These are phyloP conservation scores for Xanthoceras sorbifolium DNA, from an alignment of 345 rosid species.

Conservation along the genomic window DNA sequence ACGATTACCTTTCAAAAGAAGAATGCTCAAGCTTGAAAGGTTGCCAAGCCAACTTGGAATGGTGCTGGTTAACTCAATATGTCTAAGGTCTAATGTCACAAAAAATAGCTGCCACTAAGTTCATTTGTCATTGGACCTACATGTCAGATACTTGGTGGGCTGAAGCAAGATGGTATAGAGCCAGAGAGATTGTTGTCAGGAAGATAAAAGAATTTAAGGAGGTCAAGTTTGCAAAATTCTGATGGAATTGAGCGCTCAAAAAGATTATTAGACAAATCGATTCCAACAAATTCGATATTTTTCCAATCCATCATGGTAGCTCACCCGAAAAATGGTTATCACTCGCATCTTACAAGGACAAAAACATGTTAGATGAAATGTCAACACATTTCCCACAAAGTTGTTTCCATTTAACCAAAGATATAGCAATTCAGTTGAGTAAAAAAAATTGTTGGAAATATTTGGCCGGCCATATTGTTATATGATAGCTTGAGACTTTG, in stretches of 20 bases:
- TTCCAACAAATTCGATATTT: neutral
- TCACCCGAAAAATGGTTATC: slow-evolving; percentile 10
- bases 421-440: neutral
- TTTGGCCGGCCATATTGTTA: neutral
- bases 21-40: neutral
- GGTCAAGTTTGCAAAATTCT: neutral
- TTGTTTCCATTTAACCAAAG: neutral
- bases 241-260: slow-evolving; percentile 5
- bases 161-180: neutral
- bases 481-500: neutral
- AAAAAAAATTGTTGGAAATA: neutral
- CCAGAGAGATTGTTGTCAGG: neutral
- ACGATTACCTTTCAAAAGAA: neutral
- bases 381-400: slow-evolving; percentile 6
- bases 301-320: slow-evolving; percentile 10
- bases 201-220: neutral
- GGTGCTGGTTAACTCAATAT: neutral
- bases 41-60: slow-evolving; percentile 3
- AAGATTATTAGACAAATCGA: slow-evolving; percentile 17
- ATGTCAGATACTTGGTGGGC: neutral
- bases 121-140: neutral
- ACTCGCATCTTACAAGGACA: neutral
- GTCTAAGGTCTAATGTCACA: neutral
- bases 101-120: neutral
- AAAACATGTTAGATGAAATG: neutral